These are phyloP conservation scores for Plasmodium ovale DNA, from an alignment of 169 alveolate species.

Conservation along the genomic window DNA sequence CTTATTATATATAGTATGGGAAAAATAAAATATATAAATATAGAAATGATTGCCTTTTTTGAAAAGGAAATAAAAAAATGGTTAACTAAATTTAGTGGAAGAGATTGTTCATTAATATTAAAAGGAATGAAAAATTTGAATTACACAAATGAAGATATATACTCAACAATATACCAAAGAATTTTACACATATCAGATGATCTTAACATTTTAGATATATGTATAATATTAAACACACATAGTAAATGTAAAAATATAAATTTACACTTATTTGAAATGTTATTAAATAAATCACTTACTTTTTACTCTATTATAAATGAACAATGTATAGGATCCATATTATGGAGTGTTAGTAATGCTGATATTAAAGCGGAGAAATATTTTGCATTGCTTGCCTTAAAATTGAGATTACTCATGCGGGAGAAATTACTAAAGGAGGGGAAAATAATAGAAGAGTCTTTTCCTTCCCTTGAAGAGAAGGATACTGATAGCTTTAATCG, in stretches of 20 bases:
- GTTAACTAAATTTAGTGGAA: slow-evolving; percentile 51
- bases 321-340: slow-evolving; percentile 69
- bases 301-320: slow-evolving; percentile 53
- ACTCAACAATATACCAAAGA: slow-evolving; percentile 21
- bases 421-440: slow-evolving; percentile 6
- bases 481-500: not conserved
- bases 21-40: slow-evolving; percentile 69
- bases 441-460: not conserved
- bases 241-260: slow-evolving; percentile 65
- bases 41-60: slow-evolving; percentile 59
- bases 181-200: slow-evolving; percentile 33
- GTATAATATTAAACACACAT: slow-evolving; percentile 71
- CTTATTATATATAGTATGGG: slow-evolving; percentile 75
- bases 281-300: slow-evolving; percentile 62
- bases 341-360: slow-evolving; percentile 76
- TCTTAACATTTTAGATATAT: slow-evolving; percentile 58
- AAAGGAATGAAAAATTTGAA: slow-evolving; percentile 53
- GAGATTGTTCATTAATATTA: slow-evolving; percentile 74
- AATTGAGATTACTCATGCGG: slow-evolving; percentile 39
- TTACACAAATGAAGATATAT: slow-evolving; percentile 33
- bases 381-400: slow-evolving; percentile 35
- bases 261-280: slow-evolving; percentile 45
- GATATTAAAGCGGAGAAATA: slow-evolving; percentile 66
- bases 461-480: not conserved
- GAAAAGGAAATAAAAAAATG: slow-evolving; percentile 75